Evolutionary conservation across 2,329 filamentous ascomycete genomes (phyloP).

Genomic region (Colletotrichum coccodes): DNA sequence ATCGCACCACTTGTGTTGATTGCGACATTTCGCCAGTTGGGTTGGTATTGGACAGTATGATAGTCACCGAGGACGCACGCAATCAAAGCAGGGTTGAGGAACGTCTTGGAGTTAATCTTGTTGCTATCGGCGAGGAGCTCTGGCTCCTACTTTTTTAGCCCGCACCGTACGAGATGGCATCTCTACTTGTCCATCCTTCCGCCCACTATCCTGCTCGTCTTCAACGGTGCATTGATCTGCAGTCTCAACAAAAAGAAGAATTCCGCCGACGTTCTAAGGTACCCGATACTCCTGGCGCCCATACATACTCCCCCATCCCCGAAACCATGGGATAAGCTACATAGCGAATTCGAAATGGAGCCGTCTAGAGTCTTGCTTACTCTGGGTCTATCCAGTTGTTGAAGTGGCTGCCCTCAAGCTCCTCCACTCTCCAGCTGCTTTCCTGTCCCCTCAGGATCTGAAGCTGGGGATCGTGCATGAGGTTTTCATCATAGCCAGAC

Average conservation of each 20-base stretch:
- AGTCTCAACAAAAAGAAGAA: conserved; percentile 1
- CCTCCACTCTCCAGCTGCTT: conserved; percentile 47
- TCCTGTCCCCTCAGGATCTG: conserved; percentile 43
- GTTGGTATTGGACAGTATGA: too few relatives aligned
- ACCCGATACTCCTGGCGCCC: conserved; percentile 3
- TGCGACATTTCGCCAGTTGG: background rate
- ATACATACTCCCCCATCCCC: too few relatives aligned
- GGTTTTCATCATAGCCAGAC: conserved; percentile 34
- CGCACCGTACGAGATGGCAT: background rate
- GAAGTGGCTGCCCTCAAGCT: conserved; percentile 44
- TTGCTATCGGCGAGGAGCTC: background rate
- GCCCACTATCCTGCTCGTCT: background rate
- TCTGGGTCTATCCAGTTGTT: conserved; percentile 44
- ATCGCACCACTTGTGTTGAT: background rate
- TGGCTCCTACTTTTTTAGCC: background rate
- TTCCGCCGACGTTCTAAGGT: background rate
- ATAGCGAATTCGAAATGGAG: background rate
- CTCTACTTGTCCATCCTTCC: background rate
- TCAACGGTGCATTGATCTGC: background rate
- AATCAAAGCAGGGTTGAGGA: background rate
- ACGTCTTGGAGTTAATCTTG: background rate
- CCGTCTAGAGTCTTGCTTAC: conserved; percentile 11
- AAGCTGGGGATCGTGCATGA: conserved; percentile 35
- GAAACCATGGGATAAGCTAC: background rate
- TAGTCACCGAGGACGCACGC: too few relatives aligned